phyloP scores from a whole-genome alignment of 176 grass and related monocot species.

The Musa itinerans region DNA sequence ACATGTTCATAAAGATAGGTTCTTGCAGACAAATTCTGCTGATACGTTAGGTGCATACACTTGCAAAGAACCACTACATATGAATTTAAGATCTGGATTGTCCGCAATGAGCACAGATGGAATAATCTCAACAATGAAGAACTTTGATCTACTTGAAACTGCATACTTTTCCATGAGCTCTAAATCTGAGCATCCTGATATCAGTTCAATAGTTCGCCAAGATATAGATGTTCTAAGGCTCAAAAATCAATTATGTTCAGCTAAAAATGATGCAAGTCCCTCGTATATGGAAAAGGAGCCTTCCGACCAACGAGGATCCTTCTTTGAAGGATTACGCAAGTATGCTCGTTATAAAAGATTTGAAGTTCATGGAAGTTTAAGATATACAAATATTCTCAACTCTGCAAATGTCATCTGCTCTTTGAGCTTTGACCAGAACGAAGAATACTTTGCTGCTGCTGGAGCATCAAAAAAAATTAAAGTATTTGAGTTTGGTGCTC shows the following conservation, averaged over 20 bases:
- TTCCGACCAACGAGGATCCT: slow-evolving; percentile 48
- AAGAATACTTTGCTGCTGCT: slow-evolving; percentile 93
- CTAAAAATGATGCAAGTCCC: slow-evolving; percentile 34
- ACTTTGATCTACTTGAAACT: slow-evolving; percentile 65
- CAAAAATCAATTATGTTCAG: slow-evolving; percentile 30
- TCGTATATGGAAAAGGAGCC: slow-evolving; percentile 1
- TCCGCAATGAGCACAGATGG: slow-evolving; percentile 39
- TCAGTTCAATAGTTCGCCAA: slow-evolving; percentile 31
- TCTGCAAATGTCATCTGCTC: slow-evolving; percentile 96
- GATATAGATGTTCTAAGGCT: slow-evolving; percentile 67
- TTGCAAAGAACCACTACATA: slow-evolving; percentile 16
- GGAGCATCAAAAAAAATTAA: slow-evolving; percentile 99
- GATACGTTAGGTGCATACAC: slow-evolving; percentile 23
- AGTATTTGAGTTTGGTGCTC: slow-evolving; percentile 81
- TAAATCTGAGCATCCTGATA: slow-evolving; percentile 30
- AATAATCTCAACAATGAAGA: slow-evolving; percentile 56
- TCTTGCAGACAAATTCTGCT: slow-evolving; percentile 22
- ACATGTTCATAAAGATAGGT: slow-evolving; percentile 18
- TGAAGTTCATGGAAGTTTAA: slow-evolving; percentile 60
- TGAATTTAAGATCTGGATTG: slow-evolving; percentile 34
- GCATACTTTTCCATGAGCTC: slow-evolving; percentile 92
- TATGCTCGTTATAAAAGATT: slow-evolving; percentile 77
- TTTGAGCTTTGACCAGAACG: slow-evolving; percentile 84
- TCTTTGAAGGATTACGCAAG: slow-evolving; percentile 94
- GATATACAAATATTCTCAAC: slow-evolving; percentile 72